A percentile compares a stretch with the other conserved stretches of the same genome.
Evolutionary conservation across 371 early-diverging fungal genomes (phyloP).

Genomic region (Sporodiniella umbellata): DNA sequence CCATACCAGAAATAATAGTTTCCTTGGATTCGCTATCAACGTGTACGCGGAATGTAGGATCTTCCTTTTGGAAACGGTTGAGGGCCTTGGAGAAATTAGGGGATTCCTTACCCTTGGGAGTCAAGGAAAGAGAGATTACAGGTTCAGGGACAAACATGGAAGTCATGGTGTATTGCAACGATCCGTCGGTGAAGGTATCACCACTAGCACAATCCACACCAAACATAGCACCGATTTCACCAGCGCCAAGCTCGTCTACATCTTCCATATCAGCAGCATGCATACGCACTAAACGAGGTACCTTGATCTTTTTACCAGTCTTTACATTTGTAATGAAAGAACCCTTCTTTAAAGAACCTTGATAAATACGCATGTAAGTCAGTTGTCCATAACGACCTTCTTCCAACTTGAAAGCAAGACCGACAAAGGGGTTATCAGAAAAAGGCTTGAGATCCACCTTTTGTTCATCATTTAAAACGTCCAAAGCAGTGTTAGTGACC

Average conservation of each 20-base stretch:
- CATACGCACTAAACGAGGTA: conserved; percentile 96
- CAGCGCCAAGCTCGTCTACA: conserved; percentile 89
- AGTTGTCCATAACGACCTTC: conserved; percentile 96
- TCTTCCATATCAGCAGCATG: conserved; percentile 98
- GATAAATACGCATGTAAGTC: conserved; percentile 96
- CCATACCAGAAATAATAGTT: conserved; percentile 93
- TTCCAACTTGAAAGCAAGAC: conserved; percentile 93
- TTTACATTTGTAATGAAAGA: conserved; percentile 83
- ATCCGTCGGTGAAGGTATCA: conserved; percentile 95
- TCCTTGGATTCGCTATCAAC: conserved; percentile 92
- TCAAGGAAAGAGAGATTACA: conserved; percentile 91
- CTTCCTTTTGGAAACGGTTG: conserved; percentile 94
- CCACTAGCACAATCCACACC: conserved; percentile 98
- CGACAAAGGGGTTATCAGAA: conserved; percentile 76
- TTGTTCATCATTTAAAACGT: conserved; percentile 64
- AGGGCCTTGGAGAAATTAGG: conserved; percentile 95
- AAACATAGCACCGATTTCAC: conserved; percentile 98
- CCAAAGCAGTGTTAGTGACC: conserved; percentile 74
- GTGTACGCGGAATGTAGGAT: conserved; percentile 97
- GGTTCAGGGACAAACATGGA: conserved; percentile 98
- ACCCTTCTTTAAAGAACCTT: conserved; percentile 89
- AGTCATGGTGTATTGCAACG: conserved; percentile 85
- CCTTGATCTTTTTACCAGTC: conserved; percentile 94
- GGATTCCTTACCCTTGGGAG: conserved; percentile 87
- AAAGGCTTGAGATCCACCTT: conserved; percentile 55